These are phyloP conservation scores for Tagetes patula DNA, from an alignment of 129 eudicot genomes.

Conservation along the genomic window DNA sequence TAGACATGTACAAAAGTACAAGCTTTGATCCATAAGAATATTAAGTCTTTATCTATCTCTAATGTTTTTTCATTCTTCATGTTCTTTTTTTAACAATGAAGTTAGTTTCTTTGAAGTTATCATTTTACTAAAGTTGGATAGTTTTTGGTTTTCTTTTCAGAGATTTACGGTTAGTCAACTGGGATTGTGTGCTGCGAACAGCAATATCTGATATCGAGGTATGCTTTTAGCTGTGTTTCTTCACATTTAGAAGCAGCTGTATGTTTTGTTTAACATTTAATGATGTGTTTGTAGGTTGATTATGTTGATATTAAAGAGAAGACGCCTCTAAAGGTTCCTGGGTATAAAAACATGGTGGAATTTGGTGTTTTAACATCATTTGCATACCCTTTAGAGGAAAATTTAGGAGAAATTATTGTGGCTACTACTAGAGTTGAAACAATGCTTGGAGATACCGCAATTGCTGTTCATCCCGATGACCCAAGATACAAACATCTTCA, in stretches of 20 bases:
- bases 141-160: slow-evolving; percentile 31
- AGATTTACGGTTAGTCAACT: slow-evolving; percentile 86
- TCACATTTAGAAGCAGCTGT: slow-evolving; percentile 1
- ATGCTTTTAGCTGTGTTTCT: neutral
- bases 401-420: slow-evolving; percentile 81
- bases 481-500: slow-evolving; percentile 83
- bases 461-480: slow-evolving; percentile 93
- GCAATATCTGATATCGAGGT: slow-evolving; percentile 99
- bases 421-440: slow-evolving; percentile 96
- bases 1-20: neutral
- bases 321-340: slow-evolving; percentile 75
- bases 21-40: neutral
- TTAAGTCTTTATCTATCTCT: no score
- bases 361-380: slow-evolving; percentile 92
- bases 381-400: slow-evolving; percentile 89
- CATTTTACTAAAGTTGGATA: neutral
- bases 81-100: neutral
- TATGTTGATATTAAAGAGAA: slow-evolving; percentile 78
- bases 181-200: slow-evolving; percentile 95
- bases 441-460: slow-evolving; percentile 96
- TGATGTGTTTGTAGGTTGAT: slow-evolving; percentile 62
- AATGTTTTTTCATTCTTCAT: neutral
- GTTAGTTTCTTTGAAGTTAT: neutral
- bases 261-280: neutral
- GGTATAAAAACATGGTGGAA: slow-evolving; percentile 66